Base-by-base conservation (phyloP, 1,284 basidiomycete genomes). In the Caloboletus firmus region DNA sequence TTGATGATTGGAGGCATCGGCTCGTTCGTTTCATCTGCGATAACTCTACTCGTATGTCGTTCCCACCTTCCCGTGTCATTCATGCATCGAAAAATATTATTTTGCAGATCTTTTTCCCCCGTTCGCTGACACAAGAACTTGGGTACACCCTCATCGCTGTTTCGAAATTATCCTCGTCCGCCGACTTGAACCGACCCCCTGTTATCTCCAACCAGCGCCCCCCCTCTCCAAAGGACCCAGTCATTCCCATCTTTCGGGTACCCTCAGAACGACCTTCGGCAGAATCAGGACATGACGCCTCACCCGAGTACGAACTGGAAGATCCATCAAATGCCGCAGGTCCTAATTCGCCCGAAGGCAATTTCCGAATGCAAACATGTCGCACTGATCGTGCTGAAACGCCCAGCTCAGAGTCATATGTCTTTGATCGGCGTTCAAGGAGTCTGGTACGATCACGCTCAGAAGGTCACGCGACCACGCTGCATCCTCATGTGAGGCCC, bases 21-120 rank as follows among this genome's bases (percentile, higher is more conserved):
- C 11, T 84, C 84, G 61, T 83, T 89, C 63, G 76, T 87, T 20
- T 89, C 87, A 5, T 87, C 87, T 24, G 81, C 82, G 28, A 87
- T 90, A 43, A 90, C 87, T 1, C 75, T 90, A 37, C 75, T 90
- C 18, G 87, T 88, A 62, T 62, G 51, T 54, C 45, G 32, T 41
- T 41, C 36, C 17, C 41, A 8, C 18, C n/a, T 22, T 26, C 37
- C n/a, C 40, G 45, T 47, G 35, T 35, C 18, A 17, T 31, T 24
- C 37, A 39, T 28, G 22, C 18, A 44, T 30, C 35, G 34, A 42
- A 15, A 13, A 30, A 41, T 12, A 24, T 39, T 41, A 24, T 46
- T 39, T 20, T 49, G 13, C 45, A 88, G 84, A 80, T 89, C 50
- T 89, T 89, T 72, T 89, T 89, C 73, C 87, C 87, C 42, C 84